These are phyloP conservation scores for Metschnikowia henanensis DNA, from an alignment of 805 yeast genomes.

Conservation along the genomic window DNA sequence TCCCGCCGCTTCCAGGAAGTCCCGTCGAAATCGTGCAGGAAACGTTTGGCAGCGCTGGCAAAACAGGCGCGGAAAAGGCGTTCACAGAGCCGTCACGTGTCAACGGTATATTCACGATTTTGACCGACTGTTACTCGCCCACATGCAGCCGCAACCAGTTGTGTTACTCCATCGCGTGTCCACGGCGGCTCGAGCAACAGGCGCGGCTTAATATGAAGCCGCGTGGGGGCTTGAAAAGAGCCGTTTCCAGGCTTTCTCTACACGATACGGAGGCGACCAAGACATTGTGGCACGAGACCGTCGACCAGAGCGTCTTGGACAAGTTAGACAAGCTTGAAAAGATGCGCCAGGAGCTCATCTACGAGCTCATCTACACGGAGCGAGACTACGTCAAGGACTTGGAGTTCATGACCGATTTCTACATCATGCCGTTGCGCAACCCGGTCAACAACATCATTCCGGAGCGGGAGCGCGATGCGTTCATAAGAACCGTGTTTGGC, in stretches of 20 bases:
- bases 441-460: slow-evolving; percentile 77
- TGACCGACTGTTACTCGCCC: slow-evolving; percentile 96
- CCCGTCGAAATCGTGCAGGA: slow-evolving; percentile 17
- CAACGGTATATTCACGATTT: slow-evolving; percentile 88
- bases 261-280: slow-evolving; percentile 73
- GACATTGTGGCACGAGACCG: slow-evolving; percentile 92
- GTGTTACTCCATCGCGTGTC: slow-evolving; percentile 96
- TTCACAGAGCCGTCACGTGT: slow-evolving; percentile 43
- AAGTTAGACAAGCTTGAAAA: slow-evolving; percentile 79
- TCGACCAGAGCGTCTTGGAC: slow-evolving; percentile 75
- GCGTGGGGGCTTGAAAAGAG: slow-evolving; percentile 78
- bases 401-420: slow-evolving; percentile 89
- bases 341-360: slow-evolving; percentile 92
- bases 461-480: slow-evolving; percentile 84
- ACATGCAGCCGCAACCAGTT: slow-evolving; percentile 87
- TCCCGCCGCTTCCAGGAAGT: slow-evolving; percentile 18
- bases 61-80: slow-evolving; percentile 16
- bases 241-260: slow-evolving; percentile 66
- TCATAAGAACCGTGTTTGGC: slow-evolving; percentile 87
- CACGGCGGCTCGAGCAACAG: slow-evolving; percentile 92
- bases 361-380: slow-evolving; percentile 91
- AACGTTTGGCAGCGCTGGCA: slow-evolving; percentile 18
- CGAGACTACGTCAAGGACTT: slow-evolving; percentile 93
- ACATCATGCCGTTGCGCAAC: slow-evolving; percentile 88
- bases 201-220: slow-evolving; percentile 88